phyloP scores from a whole-genome alignment of 352 stramenopile species.

The Pythium rishiriense region DNA sequence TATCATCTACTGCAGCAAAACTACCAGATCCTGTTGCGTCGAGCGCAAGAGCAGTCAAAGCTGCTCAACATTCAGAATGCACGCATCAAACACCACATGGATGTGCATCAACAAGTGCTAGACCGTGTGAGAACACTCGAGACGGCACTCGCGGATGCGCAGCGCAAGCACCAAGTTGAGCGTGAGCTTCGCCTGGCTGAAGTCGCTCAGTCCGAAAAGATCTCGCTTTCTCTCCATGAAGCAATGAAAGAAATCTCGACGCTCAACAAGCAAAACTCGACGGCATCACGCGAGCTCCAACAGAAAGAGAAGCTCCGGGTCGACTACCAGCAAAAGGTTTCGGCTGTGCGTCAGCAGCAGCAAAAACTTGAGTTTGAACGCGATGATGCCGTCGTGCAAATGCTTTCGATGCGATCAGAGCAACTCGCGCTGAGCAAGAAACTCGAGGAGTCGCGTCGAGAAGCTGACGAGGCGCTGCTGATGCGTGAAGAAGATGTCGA shows the following conservation, averaged over 20 bases:
- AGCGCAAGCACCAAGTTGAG: constrained; percentile 50
- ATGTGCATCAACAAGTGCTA: constrained; percentile 63
- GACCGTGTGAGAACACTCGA: constrained; percentile 50
- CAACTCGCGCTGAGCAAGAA: constrained; percentile 36
- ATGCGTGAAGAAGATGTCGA: constrained; percentile 81
- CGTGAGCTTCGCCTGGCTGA: constrained; percentile 51
- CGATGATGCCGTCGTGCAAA: constrained; percentile 48
- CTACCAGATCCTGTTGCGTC: constrained; percentile 55
- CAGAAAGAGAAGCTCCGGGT: constrained; percentile 56
- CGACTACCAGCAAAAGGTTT: constrained; percentile 54
- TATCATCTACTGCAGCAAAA: constrained; percentile 46
- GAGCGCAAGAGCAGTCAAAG: constrained; percentile 66
- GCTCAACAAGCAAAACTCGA: constrained; percentile 50
- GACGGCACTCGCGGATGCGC: constrained; percentile 36
- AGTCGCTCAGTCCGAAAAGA: constrained; percentile 52
- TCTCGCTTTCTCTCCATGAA: constrained; percentile 51
- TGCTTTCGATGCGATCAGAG: constrained; percentile 42
- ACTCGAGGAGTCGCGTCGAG: constrained; percentile 41
- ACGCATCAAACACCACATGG: constrained; percentile 48
- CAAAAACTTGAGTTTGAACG: constrained; percentile 53
- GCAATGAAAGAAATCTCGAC: constrained; percentile 51
- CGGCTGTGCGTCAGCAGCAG: constrained; percentile 49
- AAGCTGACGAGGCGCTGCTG: constrained; percentile 43
- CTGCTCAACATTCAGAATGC: constrained; percentile 61
- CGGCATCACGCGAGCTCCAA: constrained; percentile 43